Percentiles rank a stretch among this genome's conserved stretches.
These are phyloP conservation scores for Tremellales sp. DNA, from an alignment of 1,284 basidiomycete species.

Conservation along the genomic window DNA sequence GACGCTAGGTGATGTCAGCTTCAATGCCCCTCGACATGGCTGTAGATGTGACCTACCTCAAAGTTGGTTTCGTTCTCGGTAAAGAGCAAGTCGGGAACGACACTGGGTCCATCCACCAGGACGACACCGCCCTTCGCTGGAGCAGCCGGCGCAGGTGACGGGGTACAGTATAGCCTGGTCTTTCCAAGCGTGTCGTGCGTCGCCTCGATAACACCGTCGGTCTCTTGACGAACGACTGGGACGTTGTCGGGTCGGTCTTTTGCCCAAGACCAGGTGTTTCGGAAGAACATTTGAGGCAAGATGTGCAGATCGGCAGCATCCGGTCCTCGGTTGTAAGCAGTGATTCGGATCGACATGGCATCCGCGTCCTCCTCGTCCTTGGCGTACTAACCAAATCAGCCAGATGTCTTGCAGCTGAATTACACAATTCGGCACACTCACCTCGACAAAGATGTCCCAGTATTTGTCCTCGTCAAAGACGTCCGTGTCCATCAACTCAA, in stretches of 20 bases:
- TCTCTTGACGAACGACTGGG: slow-evolving; percentile 60
- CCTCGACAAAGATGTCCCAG: slow-evolving; percentile 97
- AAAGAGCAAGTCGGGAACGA: slow-evolving; percentile 80
- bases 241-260: slow-evolving; percentile 69
- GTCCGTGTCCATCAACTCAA: slow-evolving; percentile 88
- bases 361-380: slow-evolving; percentile 92
- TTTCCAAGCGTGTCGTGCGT: slow-evolving; percentile 70
- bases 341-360: slow-evolving; percentile 86
- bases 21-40: background rate
- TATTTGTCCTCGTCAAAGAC: slow-evolving; percentile 89
- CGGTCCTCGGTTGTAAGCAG: slow-evolving; percentile 92
- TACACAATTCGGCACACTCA: slow-evolving; percentile 43
- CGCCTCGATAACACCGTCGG: slow-evolving; percentile 61
- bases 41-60: slow-evolving; percentile 42
- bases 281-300: slow-evolving; percentile 93
- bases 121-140: slow-evolving; percentile 59
- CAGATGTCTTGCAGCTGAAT: background rate
- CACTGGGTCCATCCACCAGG: slow-evolving; percentile 59
- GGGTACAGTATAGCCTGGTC: slow-evolving; percentile 81
- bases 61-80: slow-evolving; percentile 98
- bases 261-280: slow-evolving; percentile 97
- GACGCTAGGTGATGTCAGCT: slow-evolving; percentile 51
- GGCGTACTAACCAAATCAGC: slow-evolving; percentile 66
- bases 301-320: slow-evolving; percentile 93
- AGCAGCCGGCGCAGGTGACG: slow-evolving; percentile 83